phyloP scores from a whole-genome alignment of 106 monocot species.

The Iris macrosiphon region DNA sequence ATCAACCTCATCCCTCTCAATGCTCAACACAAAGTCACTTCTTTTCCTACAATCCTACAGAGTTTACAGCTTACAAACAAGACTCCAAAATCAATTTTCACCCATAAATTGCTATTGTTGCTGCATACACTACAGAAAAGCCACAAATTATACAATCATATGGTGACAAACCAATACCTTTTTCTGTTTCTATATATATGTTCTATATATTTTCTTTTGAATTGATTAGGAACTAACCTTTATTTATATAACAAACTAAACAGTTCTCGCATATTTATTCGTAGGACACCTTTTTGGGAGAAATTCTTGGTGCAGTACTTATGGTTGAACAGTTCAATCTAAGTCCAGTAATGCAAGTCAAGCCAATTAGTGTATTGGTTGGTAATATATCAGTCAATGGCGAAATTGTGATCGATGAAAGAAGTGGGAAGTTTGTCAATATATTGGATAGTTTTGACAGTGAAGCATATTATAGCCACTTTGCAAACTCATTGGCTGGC shows the following conservation, averaged over 20 bases:
- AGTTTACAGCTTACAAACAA: conserved; percentile 12
- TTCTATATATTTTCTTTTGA: too few relatives aligned
- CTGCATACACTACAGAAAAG: conserved; percentile 39
- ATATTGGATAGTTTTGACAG: conserved; percentile 33
- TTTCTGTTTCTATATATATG: too few relatives aligned
- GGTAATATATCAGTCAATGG: conserved; percentile 34
- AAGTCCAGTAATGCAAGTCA: conserved; percentile 10
- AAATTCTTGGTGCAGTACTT: conserved; percentile 69
- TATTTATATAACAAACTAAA: too few relatives aligned
- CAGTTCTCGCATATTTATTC: too few relatives aligned
- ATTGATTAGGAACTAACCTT: too few relatives aligned
- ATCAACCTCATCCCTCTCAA: conserved; percentile 75
- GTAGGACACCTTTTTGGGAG: conserved; percentile 87
- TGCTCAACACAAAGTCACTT: conserved; percentile 37
- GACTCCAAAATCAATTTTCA: conserved; percentile 67
- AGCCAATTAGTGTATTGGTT: conserved; percentile 17
- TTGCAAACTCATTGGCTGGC: conserved; percentile 35
- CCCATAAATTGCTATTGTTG: conserved; percentile 31
- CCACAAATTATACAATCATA: conserved; percentile 43
- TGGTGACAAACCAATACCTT: conserved; percentile 26
- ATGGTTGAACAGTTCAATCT: conserved; percentile 35
- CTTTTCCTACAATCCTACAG: conserved; percentile 34
- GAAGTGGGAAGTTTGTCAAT: conserved; percentile 33
- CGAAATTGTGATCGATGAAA: conserved; percentile 12
- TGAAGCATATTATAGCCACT: conserved; percentile 41